Evolutionary conservation across 2,329 filamentous ascomycete species (phyloP).

Genomic region (Arthrocladium fulminans): DNA sequence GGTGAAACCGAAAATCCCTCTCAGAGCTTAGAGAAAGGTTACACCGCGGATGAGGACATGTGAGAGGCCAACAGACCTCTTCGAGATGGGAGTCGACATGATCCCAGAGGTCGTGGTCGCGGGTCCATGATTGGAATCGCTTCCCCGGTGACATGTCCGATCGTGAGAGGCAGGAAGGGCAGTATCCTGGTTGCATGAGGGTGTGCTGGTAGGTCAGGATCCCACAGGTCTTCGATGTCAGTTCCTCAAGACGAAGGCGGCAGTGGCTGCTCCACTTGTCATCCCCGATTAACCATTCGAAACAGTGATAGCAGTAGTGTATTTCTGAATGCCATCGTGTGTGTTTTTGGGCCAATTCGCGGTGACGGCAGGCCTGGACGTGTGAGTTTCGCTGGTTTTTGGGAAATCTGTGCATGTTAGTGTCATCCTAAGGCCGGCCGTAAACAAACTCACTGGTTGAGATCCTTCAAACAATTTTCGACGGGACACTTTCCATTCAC

Average conservation of each 20-base stretch:
- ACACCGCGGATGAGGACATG: constrained; percentile 6
- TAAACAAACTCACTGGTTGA: too few relatives aligned
- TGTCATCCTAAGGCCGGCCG: too few relatives aligned
- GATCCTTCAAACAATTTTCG: too few relatives aligned
- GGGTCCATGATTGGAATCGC: not conserved
- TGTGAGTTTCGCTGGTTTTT: constrained; percentile 14
- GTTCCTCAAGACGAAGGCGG: constrained; percentile 9
- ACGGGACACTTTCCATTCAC: too few relatives aligned
- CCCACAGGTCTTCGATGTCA: constrained; percentile 12
- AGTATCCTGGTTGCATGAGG: constrained; percentile 13
- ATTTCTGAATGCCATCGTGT: constrained; percentile 2
- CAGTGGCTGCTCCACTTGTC: constrained; percentile 13
- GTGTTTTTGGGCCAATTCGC: constrained; percentile 7
- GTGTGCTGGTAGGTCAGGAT: constrained; percentile 15
- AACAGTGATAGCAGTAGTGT: constrained; percentile 15
- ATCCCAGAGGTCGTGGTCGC: not conserved
- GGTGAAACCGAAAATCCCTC: constrained; percentile 7
- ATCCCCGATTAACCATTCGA: constrained; percentile 12
- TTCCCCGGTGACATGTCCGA: too few relatives aligned
- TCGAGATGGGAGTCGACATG: constrained; percentile 4
- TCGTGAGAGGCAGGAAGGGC: not conserved
- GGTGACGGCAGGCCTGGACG: constrained; percentile 11
- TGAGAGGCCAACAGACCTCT: not conserved
- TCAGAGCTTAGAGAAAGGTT: not conserved
- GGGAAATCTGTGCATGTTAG: constrained; percentile 11